Conservation (phyloP, 2,329 filamentous ascomycete species). For the Trichophyton verrucosum region DNA sequence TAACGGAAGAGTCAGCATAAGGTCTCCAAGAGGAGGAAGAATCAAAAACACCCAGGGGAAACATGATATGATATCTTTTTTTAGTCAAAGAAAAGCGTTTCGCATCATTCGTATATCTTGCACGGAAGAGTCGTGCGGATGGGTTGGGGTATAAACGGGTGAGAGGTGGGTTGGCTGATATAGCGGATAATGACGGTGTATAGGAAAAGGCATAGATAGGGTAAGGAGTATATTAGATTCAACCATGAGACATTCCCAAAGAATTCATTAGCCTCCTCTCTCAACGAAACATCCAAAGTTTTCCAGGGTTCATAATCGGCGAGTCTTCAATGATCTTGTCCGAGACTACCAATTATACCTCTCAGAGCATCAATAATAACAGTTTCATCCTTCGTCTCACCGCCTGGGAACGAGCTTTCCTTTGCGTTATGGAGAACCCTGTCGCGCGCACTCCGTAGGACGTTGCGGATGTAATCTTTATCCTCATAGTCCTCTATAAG, state of each 20-base stretch:
- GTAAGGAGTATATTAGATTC: not conserved
- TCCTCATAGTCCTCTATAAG: constrained; percentile 36
- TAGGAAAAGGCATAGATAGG: too few relatives aligned
- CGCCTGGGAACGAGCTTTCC: constrained; percentile 32
- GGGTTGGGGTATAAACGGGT: not conserved
- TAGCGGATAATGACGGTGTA: too few relatives aligned
- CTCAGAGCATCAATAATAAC: constrained; percentile 31
- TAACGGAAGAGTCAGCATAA: not conserved
- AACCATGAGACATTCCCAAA: not conserved
- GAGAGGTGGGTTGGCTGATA: not conserved
- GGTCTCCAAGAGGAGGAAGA: not conserved
- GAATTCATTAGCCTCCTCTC: not conserved
- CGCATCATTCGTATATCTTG: constrained; percentile 1
- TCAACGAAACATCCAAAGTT: not conserved
- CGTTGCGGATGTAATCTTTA: constrained; percentile 34
- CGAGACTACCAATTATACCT: constrained; percentile 28
- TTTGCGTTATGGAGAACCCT: constrained; percentile 29
- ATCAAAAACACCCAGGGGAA: not conserved
- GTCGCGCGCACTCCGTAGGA: constrained; percentile 32
- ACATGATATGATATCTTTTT: not conserved
- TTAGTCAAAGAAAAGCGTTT: not conserved
- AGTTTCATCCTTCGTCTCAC: constrained; percentile 33
- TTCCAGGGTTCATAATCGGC: not conserved
- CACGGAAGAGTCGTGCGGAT: not conserved
- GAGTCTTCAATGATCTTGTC: not conserved